Evolutionary conservation across 2,329 filamentous ascomycete genomes (phyloP).

Genomic region (Arachnomyces sp.): DNA sequence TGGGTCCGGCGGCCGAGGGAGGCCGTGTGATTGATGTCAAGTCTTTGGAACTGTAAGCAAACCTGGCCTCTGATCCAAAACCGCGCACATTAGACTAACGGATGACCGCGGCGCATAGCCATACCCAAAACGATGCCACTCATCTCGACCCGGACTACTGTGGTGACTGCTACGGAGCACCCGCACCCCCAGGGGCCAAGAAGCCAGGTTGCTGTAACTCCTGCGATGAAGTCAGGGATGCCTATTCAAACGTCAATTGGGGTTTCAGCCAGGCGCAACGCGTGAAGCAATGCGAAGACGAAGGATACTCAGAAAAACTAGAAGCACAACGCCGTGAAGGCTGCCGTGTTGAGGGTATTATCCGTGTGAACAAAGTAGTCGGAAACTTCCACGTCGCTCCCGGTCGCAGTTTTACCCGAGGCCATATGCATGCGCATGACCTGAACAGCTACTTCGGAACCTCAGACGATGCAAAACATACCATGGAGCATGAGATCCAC

Average conservation of each 20-base stretch:
- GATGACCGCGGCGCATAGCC: slow-evolving; percentile 38
- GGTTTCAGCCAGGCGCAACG: slow-evolving; percentile 87
- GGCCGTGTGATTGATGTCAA: slow-evolving; percentile 66
- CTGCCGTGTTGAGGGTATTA: slow-evolving; percentile 83
- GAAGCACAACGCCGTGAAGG: slow-evolving; percentile 85
- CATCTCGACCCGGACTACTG: slow-evolving; percentile 92
- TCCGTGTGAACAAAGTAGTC: slow-evolving; percentile 96
- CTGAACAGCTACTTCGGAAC: slow-evolving; percentile 88
- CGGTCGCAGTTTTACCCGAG: slow-evolving; percentile 89
- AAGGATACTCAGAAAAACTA: slow-evolving; percentile 85
- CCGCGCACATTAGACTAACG: slow-evolving; percentile 1
- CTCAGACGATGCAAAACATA: slow-evolving; percentile 62
- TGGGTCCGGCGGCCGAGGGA: slow-evolving; percentile 65
- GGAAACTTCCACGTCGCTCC: slow-evolving; percentile 98
- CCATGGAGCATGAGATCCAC: slow-evolving; percentile 84
- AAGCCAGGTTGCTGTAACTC: slow-evolving; percentile 95
- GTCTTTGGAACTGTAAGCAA: slow-evolving; percentile 57
- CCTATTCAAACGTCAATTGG: slow-evolving; percentile 84
- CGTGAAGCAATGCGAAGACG: slow-evolving; percentile 90
- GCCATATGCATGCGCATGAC: slow-evolving; percentile 96
- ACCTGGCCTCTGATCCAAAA: slow-evolving; percentile 5
- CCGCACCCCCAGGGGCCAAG: slow-evolving; percentile 58
- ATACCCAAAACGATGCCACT: slow-evolving; percentile 60
- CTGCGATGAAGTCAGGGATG: slow-evolving; percentile 92
- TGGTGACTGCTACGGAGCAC: slow-evolving; percentile 84